Percentiles rank a stretch among this genome's conserved stretches.
phyloP scores from a whole-genome alignment of 1,284 basidiomycete genomes.

The Rhodotorula sp. region DNA sequence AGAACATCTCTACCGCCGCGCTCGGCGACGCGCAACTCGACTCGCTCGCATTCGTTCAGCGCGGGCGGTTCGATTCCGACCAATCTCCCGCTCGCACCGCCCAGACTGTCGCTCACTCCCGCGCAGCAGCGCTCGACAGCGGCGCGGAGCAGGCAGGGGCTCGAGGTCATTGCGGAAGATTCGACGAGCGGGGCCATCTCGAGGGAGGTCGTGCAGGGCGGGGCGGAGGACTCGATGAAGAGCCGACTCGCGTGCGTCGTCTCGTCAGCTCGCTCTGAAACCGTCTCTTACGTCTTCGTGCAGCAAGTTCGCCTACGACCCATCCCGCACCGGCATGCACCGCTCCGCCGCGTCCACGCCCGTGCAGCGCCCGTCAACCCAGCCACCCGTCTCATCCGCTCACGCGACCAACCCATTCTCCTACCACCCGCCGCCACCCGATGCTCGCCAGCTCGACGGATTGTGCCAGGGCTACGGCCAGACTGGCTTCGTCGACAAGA shows the following conservation, averaged over 20 bases:
- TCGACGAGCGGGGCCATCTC: neutral
- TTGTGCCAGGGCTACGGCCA: neutral
- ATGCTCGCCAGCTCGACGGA: too few relatives aligned
- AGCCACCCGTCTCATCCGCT: too few relatives aligned
- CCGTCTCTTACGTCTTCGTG: neutral
- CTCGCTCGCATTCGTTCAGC: neutral
- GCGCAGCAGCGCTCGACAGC: neutral
- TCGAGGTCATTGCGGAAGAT: neutral
- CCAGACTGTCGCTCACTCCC: conserved; percentile 13
- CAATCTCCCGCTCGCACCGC: conserved; percentile 29
- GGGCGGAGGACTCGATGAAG: neutral
- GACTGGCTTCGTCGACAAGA: too few relatives aligned
- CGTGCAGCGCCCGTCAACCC: neutral
- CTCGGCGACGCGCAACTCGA: neutral
- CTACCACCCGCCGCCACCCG: neutral
- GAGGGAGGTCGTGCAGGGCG: neutral
- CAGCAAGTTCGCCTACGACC: conserved; percentile 15
- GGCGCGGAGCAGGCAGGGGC: neutral
- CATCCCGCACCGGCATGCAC: neutral
- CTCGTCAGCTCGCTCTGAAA: too few relatives aligned
- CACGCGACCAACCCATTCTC: neutral
- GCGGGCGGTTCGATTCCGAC: neutral
- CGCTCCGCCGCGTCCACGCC: neutral
- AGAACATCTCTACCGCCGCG: neutral
- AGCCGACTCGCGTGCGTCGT: conserved; percentile 4